phyloP scores from a whole-genome alignment of 164 flowering plant genomes.

The Dillenia suffruticosa region DNA sequence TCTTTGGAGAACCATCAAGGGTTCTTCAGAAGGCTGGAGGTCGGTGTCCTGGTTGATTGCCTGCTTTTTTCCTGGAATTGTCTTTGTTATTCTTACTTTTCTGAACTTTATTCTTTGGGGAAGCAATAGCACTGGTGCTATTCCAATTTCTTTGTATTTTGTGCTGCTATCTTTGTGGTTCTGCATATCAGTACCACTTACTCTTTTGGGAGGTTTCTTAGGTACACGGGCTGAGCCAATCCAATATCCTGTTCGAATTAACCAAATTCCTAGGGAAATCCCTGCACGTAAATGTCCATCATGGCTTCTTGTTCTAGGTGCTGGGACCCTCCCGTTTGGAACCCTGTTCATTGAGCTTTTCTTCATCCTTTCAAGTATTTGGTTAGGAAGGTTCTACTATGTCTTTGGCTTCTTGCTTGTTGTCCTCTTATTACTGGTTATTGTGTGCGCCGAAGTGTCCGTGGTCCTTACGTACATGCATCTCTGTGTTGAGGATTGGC shows the following conservation, averaged over 20 bases:
- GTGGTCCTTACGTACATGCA: constrained; percentile 39
- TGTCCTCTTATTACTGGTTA: constrained; percentile 16
- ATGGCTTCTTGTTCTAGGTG: constrained; percentile 48
- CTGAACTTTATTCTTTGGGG: constrained; percentile 21
- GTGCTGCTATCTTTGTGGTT: constrained; percentile 19
- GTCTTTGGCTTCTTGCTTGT: constrained; percentile 23
- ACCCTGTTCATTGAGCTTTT: constrained; percentile 46
- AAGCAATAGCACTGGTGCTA: constrained; percentile 21
- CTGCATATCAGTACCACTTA: constrained; percentile 22
- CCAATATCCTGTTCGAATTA: constrained; percentile 41
- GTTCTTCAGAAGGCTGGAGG: constrained; percentile 20
- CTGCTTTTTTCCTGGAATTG: constrained; percentile 25
- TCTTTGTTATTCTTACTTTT: constrained; percentile 15
- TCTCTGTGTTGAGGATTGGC: constrained; percentile 49
- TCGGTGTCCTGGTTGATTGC: constrained; percentile 21
- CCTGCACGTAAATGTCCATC: constrained; percentile 47
- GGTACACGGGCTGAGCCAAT: constrained; percentile 26
- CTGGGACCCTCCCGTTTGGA: constrained; percentile 52
- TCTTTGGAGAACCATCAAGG: constrained; percentile 15
- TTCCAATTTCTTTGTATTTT: constrained; percentile 19
- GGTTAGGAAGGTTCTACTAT: constrained; percentile 25
- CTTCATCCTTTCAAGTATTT: constrained; percentile 39
- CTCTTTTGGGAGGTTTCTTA: constrained; percentile 18
- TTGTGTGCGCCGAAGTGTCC: constrained; percentile 24
- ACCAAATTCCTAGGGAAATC: constrained; percentile 48